phyloP scores from a whole-genome alignment of 257 asterid genomes.

The Gentiana macrophylla region DNA sequence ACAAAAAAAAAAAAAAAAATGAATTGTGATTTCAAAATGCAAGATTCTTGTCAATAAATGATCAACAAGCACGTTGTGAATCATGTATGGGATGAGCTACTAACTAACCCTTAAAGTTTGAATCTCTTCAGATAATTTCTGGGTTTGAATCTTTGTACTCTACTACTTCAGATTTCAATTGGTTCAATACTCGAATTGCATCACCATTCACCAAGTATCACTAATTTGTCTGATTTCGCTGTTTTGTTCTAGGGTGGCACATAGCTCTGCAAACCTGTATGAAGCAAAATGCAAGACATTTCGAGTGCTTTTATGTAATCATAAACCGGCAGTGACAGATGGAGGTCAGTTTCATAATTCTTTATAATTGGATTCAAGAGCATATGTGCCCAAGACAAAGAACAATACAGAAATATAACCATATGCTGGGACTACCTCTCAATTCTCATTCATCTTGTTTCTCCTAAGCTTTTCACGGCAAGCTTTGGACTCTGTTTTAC shows the following conservation, averaged over 20 bases:
- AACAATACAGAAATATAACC: neutral
- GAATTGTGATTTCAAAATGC: too few species aligned
- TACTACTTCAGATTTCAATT: constrained; percentile 48
- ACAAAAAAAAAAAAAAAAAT: too few species aligned
- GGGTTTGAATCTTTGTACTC: constrained; percentile 42
- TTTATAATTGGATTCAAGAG: too few species aligned
- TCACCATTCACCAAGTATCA: constrained; percentile 63
- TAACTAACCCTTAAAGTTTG: constrained; percentile 53
- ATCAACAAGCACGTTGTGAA: too few species aligned
- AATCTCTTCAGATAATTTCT: constrained; percentile 64
- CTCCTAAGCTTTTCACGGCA: constrained; percentile 86
- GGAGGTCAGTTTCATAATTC: too few species aligned
- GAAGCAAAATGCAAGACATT: too few species aligned
- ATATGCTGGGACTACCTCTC: constrained; percentile 35
- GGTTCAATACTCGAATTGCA: constrained; percentile 48
- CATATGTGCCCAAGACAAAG: too few species aligned
- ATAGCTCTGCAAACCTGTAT: constrained; percentile 59
- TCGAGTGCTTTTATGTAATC: too few species aligned
- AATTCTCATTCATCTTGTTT: constrained; percentile 69
- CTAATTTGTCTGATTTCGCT: constrained; percentile 62
- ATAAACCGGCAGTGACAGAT: too few species aligned
- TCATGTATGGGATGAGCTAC: too few species aligned
- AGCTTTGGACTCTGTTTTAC: constrained; percentile 60
- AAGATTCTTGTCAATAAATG: too few species aligned
- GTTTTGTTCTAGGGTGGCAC: constrained; percentile 57